phyloP scores from a whole-genome alignment of 108 stramenopile species.

The Nitzschia palea region DNA sequence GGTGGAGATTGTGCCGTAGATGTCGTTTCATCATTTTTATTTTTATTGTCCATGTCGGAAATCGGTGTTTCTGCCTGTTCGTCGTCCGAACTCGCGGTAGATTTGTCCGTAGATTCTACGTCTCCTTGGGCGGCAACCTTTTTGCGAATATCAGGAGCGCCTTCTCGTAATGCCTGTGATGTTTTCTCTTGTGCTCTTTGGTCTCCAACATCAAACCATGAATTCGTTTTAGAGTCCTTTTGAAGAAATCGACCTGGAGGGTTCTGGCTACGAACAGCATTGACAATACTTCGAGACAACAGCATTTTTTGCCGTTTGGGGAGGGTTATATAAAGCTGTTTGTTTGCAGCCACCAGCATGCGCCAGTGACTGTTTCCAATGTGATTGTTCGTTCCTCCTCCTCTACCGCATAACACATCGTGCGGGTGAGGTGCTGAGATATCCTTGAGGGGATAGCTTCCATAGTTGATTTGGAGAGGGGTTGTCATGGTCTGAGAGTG shows the following conservation, averaged over 20 bases:
- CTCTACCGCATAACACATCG: conserved; percentile 56
- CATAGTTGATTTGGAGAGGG: neutral
- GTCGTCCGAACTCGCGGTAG: neutral
- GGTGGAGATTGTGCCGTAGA: neutral
- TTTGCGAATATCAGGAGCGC: conserved; percentile 67
- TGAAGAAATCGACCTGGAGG: conserved; percentile 85
- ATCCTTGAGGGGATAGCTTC: conserved; percentile 40
- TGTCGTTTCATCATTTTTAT: neutral
- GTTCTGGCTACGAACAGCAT: conserved; percentile 59
- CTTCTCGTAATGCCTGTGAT: conserved; percentile 72
- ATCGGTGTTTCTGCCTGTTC: neutral
- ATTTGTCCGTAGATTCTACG: neutral
- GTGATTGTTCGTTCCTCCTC: conserved; percentile 55
- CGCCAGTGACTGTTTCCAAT: conserved; percentile 66
- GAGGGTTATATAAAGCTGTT: conserved; percentile 64
- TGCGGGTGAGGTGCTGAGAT: conserved; percentile 47
- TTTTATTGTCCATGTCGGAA: neutral
- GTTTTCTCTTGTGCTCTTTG: conserved; percentile 67
- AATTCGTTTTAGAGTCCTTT: conserved; percentile 47
- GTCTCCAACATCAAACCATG: conserved; percentile 72
- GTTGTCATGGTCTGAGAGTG: conserved; percentile 16
- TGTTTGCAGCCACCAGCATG: conserved; percentile 69
- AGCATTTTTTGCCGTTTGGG: conserved; percentile 78
- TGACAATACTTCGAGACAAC: conserved; percentile 64
- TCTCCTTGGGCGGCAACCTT: conserved; percentile 34